A percentile compares a stretch with the other conserved stretches of the same genome.
These are phyloP conservation scores for Rhipidocladum racemiflorum DNA, from an alignment of 176 grass and related monocot species.

Conservation along the genomic window DNA sequence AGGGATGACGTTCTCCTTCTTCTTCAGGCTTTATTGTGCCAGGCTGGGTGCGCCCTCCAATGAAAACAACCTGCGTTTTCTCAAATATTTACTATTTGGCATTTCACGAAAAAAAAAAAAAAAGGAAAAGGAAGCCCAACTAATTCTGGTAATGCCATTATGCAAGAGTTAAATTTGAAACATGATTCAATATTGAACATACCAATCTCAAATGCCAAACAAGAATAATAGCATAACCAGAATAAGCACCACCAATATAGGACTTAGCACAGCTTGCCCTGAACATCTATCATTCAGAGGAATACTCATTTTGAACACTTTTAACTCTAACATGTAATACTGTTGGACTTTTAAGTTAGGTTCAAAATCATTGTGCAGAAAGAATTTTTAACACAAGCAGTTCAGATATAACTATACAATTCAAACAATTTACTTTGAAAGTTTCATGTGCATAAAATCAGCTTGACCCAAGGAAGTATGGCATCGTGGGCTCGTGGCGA, in stretches of 20 bases:
- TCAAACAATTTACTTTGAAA: not conserved
- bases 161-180: not conserved
- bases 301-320: not conserved
- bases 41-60: slow-evolving; percentile 83
- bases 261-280: not conserved
- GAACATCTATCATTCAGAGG: not conserved
- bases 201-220: not conserved
- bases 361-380: not conserved
- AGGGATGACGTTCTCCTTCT: slow-evolving; percentile 83
- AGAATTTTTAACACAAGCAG: not conserved
- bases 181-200: not conserved
- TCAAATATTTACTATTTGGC: not conserved
- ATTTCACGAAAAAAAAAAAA: not conserved
- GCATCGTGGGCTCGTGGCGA: not conserved
- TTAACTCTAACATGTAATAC: not conserved
- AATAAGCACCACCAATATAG: not conserved
- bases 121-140: not conserved
- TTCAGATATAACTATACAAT: not conserved
- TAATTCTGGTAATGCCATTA: not conserved
- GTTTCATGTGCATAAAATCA: not conserved
- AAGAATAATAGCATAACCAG: not conserved
- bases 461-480: not conserved
- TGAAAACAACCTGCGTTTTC: slow-evolving; percentile 73
- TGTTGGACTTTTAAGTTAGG: not conserved
- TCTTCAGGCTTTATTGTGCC: slow-evolving; percentile 94